These are phyloP conservation scores for Pleomassaria siparia DNA, from an alignment of 2,329 filamentous ascomycete genomes.

Conservation along the genomic window DNA sequence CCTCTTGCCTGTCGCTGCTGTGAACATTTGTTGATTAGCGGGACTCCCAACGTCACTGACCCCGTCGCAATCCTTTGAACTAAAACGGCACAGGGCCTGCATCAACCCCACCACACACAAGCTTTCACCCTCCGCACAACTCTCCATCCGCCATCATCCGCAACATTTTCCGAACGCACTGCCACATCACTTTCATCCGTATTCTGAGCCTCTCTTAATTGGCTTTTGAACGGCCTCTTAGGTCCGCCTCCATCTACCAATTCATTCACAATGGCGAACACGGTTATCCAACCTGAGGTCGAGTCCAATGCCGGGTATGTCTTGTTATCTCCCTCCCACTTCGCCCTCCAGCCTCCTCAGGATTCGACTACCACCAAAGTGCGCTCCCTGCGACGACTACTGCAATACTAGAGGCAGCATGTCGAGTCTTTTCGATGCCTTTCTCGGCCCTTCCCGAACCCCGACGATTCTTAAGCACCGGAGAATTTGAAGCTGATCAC, in stretches of 20 bases:
- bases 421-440: background rate
- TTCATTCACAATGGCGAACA: conserved; percentile 49
- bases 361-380: background rate
- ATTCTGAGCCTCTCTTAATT: conserved; percentile 21
- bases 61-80: conserved; percentile 26
- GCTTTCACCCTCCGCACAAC: conserved; percentile 33
- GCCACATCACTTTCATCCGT: background rate
- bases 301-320: conserved; percentile 52
- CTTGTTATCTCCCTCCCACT: background rate
- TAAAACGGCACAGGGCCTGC: conserved; percentile 24
- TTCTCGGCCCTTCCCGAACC: conserved; percentile 10
- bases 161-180: conserved; percentile 13
- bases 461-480: conserved; percentile 5
- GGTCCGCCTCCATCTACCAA: conserved; percentile 19
- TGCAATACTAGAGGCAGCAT: background rate
- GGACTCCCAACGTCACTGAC: conserved; percentile 2
- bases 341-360: background rate
- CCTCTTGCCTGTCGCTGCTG: background rate
- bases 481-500: conserved; percentile 32
- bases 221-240: conserved; percentile 19
- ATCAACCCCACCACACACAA: conserved; percentile 39
- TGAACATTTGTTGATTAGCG: background rate
- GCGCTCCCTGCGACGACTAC: background rate
- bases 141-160: conserved; percentile 29
- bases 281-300: conserved; percentile 50